phyloP scores from a whole-genome alignment of 257 asterid species.

The Solanum bukasovii region DNA sequence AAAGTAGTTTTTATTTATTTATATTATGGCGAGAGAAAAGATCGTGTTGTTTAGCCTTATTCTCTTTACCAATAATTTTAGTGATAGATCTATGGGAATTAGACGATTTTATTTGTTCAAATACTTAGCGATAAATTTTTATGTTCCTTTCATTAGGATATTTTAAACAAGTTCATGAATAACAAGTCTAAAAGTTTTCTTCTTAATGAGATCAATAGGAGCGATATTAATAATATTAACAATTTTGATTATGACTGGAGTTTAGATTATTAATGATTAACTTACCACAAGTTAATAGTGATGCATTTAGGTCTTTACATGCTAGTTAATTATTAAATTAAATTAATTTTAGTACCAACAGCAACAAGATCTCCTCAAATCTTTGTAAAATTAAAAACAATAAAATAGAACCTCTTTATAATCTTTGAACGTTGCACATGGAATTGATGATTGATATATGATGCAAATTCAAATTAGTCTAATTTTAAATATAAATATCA shows the following conservation, averaged over 20 bases:
- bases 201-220: too few species aligned
- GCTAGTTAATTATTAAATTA: neutral
- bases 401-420: neutral
- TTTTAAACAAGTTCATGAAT: too few species aligned
- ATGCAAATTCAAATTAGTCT: neutral
- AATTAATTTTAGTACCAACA: neutral
- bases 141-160: too few species aligned
- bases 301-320: neutral
- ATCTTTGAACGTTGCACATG: neutral
- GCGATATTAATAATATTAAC: too few species aligned
- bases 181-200: too few species aligned
- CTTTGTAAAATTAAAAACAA: neutral
- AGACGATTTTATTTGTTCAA: too few species aligned
- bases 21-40: too few species aligned
- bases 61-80: too few species aligned
- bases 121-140: too few species aligned
- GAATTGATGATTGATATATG: neutral
- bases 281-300: neutral
- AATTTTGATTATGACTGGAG: neutral
- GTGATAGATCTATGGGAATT: neutral
- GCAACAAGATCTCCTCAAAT: neutral
- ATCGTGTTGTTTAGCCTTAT: too few species aligned
- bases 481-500: neutral
- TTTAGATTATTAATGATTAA: neutral
- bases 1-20: too few species aligned